A percentile compares a stretch with the other conserved stretches of the same genome.
Conservation (phyloP, 129 eudicot species). For the Artemisia argyi region DNA sequence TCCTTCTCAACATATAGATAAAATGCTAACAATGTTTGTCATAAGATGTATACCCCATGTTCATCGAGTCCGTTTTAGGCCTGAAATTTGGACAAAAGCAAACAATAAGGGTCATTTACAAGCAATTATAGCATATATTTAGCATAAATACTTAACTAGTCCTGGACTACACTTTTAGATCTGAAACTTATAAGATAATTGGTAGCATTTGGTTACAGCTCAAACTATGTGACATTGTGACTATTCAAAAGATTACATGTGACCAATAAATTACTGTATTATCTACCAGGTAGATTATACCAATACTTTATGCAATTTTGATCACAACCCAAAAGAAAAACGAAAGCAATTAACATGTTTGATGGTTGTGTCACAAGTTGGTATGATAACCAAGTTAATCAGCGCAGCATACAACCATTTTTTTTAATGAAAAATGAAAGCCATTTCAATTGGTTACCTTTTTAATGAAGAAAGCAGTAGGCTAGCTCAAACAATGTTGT, state of each 20-base stretch:
- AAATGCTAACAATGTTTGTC: conserved; percentile 1
- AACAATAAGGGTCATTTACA: background rate
- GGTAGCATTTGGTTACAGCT: background rate
- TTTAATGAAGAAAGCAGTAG: background rate
- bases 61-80: conserved; percentile 12
- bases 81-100: conserved; percentile 1
- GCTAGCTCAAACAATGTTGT: background rate
- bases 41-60: background rate
- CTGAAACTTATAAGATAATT: background rate
- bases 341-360: background rate
- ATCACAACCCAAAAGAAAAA: background rate
- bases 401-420: background rate
- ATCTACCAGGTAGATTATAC: background rate
- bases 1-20: background rate
- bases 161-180: background rate
- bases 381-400: background rate
- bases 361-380: background rate
- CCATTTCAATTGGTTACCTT: background rate
- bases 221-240: no score
- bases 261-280: background rate
- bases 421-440: background rate
- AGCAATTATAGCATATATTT: background rate
- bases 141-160: background rate
- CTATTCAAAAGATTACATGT: background rate
- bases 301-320: background rate